A percentile compares a stretch with the other conserved stretches of the same genome.
Conservation (phyloP, 2,329 filamentous ascomycete species). For the Pseudogymnoascus sp. region DNA sequence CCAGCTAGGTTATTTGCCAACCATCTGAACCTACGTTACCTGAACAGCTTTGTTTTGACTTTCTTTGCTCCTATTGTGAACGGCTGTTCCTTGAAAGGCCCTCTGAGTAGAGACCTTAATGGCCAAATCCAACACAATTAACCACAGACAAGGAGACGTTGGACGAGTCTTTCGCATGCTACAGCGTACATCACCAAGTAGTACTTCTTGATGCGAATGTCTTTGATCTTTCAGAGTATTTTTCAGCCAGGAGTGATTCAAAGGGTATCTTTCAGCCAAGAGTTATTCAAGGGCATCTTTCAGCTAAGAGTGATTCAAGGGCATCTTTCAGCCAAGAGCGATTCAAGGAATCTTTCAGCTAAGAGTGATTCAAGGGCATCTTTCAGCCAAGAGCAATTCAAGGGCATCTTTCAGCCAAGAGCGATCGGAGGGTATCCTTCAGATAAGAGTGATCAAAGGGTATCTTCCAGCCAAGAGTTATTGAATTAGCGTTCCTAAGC, state of each 20-base stretch:
- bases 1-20: not conserved
- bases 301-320: not conserved
- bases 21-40: slow-evolving; percentile 11
- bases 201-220: not conserved
- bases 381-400: not conserved
- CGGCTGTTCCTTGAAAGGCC: not conserved
- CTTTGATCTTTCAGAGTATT: not conserved
- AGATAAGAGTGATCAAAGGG: not conserved
- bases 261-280: not conserved
- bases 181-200: not conserved
- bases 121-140: not conserved
- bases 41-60: not conserved
- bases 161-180: not conserved
- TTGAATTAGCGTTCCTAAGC: not conserved
- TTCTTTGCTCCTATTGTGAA: slow-evolving; percentile 6
- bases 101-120: not conserved
- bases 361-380: not conserved
- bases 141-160: not conserved
- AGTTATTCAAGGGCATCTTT: not conserved
- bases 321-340: not conserved
- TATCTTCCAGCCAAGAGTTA: not conserved
- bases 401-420: not conserved
- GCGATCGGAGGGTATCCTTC: not conserved
- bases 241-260: not conserved
- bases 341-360: not conserved